Conservation (phyloP, 2,329 filamentous ascomycete genomes). For the Leptographium galeiforme region DNA sequence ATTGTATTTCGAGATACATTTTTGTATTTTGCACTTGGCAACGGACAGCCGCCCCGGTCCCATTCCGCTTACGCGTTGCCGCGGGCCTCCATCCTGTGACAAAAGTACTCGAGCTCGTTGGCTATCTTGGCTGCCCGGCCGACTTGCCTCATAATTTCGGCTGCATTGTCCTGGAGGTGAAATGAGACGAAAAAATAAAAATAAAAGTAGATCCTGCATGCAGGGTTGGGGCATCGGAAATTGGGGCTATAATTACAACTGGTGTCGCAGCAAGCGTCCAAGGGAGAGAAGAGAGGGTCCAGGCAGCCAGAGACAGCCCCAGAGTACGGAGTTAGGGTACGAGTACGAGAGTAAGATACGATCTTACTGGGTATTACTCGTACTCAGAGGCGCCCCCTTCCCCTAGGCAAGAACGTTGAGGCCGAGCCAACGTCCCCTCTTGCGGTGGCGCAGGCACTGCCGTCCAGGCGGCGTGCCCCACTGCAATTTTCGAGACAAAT, state of each 20-base stretch:
- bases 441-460: background rate
- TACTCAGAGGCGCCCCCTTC: no score
- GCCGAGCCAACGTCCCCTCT: no score
- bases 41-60: no score
- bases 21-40: no score
- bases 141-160: background rate
- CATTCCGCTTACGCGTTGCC: no score
- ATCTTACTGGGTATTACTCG: no score
- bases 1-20: no score
- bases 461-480: background rate
- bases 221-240: background rate
- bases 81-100: no score
- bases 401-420: no score
- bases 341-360: no score
- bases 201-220: background rate
- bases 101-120: background rate
- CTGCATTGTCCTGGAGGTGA: background rate
- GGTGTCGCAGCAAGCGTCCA: background rate
- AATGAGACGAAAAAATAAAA: background rate
- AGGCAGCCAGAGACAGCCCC: background rate
- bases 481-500: slow-evolving; percentile 1
- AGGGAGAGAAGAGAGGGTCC: background rate
- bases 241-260: background rate
- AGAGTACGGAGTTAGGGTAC: background rate
- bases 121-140: background rate